Evolutionary conservation across 2,329 filamentous ascomycete species (phyloP).

Genomic region (Arthrobotrys conoides): DNA sequence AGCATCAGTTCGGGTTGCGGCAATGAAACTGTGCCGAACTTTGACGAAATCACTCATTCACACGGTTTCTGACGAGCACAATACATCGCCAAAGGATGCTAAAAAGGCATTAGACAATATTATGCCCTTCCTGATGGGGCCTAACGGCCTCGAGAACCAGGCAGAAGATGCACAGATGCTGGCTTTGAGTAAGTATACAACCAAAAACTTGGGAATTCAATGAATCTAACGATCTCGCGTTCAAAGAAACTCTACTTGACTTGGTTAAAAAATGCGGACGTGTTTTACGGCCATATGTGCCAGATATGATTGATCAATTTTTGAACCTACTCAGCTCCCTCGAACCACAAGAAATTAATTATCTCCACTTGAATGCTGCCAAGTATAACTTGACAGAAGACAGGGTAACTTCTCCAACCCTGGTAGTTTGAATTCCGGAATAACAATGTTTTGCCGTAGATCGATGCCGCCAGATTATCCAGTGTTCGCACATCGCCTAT

Average conservation of each 20-base stretch:
- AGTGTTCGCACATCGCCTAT: slow-evolving; percentile 89
- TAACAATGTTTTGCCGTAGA: slow-evolving; percentile 65
- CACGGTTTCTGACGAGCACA: slow-evolving; percentile 63
- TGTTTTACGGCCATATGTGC: slow-evolving; percentile 82
- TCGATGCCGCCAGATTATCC: slow-evolving; percentile 86
- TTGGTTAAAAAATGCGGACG: slow-evolving; percentile 91
- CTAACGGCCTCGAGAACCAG: slow-evolving; percentile 88
- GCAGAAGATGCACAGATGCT: slow-evolving; percentile 90
- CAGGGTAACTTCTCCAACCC: slow-evolving; percentile 67
- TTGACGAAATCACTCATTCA: slow-evolving; percentile 88
- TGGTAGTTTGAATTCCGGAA: not conserved
- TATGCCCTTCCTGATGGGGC: slow-evolving; percentile 89
- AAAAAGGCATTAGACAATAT: slow-evolving; percentile 80
- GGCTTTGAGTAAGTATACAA: slow-evolving; percentile 69
- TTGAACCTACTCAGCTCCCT: slow-evolving; percentile 86
- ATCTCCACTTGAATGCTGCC: slow-evolving; percentile 88
- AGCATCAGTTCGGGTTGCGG: slow-evolving; percentile 84
- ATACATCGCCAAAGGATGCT: slow-evolving; percentile 63
- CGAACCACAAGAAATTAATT: slow-evolving; percentile 88
- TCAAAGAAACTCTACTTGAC: slow-evolving; percentile 79
- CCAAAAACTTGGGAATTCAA: slow-evolving; percentile 3
- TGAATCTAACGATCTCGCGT: slow-evolving; percentile 3
- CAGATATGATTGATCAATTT: slow-evolving; percentile 83
- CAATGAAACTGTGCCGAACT: slow-evolving; percentile 83
- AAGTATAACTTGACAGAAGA: slow-evolving; percentile 88